Evolutionary conservation across 257 asterid species (phyloP).

Genomic region (Solanum chaucha): DNA sequence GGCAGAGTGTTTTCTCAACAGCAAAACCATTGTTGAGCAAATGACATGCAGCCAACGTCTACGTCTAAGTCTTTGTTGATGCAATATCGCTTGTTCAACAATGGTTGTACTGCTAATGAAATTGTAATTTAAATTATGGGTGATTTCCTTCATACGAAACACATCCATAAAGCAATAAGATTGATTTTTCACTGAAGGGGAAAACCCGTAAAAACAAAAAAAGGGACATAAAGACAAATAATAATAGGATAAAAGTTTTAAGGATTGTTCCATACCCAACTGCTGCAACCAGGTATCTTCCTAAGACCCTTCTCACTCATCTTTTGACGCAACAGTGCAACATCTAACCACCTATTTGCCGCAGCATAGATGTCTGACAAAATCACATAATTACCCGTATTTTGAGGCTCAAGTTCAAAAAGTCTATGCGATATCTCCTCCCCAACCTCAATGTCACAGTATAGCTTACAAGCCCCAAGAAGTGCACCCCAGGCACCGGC

Average conservation of each 20-base stretch:
- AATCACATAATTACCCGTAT: conserved; percentile 52
- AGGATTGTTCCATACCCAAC: conserved; percentile 16
- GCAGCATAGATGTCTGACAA: conserved; percentile 68
- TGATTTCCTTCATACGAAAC: neutral
- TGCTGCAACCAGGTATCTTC: conserved; percentile 61
- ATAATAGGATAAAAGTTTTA: neutral
- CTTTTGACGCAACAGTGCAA: conserved; percentile 36
- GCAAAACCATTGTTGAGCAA: no score
- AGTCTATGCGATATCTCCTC: conserved; percentile 41
- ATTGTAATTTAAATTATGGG: neutral
- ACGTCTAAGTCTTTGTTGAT: no score
- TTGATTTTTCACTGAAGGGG: neutral
- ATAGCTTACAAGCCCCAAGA: conserved; percentile 59
- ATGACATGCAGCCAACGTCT: no score
- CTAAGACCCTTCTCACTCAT: conserved; percentile 47
- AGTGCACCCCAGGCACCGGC: conserved; percentile 91
- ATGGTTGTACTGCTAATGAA: neutral
- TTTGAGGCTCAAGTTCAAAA: conserved; percentile 58
- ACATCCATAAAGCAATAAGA: neutral
- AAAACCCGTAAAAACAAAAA: neutral
- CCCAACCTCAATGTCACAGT: conserved; percentile 43
- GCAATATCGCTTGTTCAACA: neutral
- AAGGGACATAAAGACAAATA: neutral
- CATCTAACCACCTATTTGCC: conserved; percentile 53
- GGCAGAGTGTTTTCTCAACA: no score